Base-by-base conservation (phyloP, 1,284 basidiomycete species). In the Ceratobasidium sp. region DNA sequence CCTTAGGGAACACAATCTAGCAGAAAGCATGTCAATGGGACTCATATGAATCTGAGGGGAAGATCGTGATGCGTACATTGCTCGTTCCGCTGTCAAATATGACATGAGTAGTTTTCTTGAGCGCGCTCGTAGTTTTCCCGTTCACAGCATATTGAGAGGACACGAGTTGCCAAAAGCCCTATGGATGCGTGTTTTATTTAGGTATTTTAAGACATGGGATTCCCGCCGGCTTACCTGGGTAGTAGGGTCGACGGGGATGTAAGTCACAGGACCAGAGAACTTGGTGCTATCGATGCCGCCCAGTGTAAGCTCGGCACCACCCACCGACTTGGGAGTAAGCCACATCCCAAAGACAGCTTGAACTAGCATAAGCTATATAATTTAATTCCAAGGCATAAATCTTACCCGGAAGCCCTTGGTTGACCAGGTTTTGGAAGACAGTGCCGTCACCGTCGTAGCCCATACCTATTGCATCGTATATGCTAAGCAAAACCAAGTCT, bases 1-100 rank as follows among this genome's bases (percentile, higher is more conserved):
- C 77, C 16, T 84, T 83, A 53, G 83, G 79, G 74, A 57, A 57
- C 32, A 36, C 48, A 28, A 52, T 52, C 48, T 52, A 39, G 14
- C 36, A 39, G 8, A 39, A 39, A 14, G 14, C 14, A 6, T 39
- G n/a, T n/a, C n/a, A n/a, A n/a, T n/a, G n/a, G n/a, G n/a, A n/a
- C n/a, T n/a, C n/a, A n/a, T n/a, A n/a, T n/a, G n/a, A n/a, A n/a
- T n/a, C n/a, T n/a, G n/a, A n/a, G n/a, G n/a, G n/a, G n/a, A n/a
- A 28, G 28, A n/a, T n/a, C 8, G 16, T 52, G 87, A 84, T 16
- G 3, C 86, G 77, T 41, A 86, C 76, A 76, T 86, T 87, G 75
- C 84, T 85, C 16, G 85, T 87, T 50, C 87, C 86, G 72, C 84
- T 85, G 77, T 88, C 86, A 75, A 87, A 87, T 70, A 87, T 86